A percentile compares a stretch with the other conserved stretches of the same genome.
phyloP scores from a whole-genome alignment of 257 asterid genomes.

The Gentiana straminea region DNA sequence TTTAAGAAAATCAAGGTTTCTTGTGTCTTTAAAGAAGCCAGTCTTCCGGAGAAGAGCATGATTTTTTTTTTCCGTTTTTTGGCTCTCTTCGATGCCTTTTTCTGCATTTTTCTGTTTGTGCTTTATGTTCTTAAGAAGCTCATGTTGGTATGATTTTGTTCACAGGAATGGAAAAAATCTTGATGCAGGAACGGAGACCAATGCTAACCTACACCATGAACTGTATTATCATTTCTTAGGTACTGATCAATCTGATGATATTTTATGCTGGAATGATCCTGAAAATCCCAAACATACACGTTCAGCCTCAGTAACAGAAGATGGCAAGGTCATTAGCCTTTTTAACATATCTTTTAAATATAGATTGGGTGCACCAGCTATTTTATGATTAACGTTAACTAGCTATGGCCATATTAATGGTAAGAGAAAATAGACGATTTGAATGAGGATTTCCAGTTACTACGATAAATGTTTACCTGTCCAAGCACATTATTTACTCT shows the following conservation, averaged over 20 bases:
- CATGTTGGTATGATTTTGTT: constrained; percentile 11
- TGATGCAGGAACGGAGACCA: constrained; percentile 89
- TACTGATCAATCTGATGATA: constrained; percentile 82
- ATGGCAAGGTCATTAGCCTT: constrained; percentile 59
- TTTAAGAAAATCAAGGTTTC: too few species aligned
- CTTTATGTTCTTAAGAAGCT: background rate
- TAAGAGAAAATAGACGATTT: background rate
- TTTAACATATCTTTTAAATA: background rate
- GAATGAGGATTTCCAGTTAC: background rate
- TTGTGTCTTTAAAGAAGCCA: too few species aligned
- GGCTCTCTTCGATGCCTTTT: too few species aligned
- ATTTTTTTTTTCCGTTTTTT: background rate
- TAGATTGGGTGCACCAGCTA: background rate
- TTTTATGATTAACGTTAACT: background rate
- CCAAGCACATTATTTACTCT: background rate
- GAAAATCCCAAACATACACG: constrained; percentile 72
- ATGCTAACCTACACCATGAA: constrained; percentile 73
- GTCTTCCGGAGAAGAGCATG: background rate
- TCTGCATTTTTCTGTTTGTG: background rate
- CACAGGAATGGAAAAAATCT: constrained; percentile 53
- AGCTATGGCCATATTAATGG: background rate
- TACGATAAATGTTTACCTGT: background rate
- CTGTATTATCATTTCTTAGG: constrained; percentile 87
- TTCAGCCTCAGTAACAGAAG: constrained; percentile 65
- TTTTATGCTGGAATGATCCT: constrained; percentile 76